These are phyloP conservation scores for Penicillium sp. DNA, from an alignment of 2,329 filamentous ascomycete genomes.

Conservation along the genomic window DNA sequence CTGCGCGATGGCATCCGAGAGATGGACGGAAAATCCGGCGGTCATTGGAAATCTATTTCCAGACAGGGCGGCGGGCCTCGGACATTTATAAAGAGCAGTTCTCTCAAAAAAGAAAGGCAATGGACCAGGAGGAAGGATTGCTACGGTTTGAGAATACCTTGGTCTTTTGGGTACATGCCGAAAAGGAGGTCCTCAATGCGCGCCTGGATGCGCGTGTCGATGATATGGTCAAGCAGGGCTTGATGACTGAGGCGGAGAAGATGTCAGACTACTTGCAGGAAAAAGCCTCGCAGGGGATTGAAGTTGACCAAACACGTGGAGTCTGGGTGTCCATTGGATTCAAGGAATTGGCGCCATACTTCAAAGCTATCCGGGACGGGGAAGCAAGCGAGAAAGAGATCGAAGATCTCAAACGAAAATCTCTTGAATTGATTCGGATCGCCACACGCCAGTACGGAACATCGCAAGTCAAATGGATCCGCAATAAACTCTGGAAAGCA, in stretches of 20 bases:
- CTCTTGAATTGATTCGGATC: conserved; percentile 72
- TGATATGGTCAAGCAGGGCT: conserved; percentile 70
- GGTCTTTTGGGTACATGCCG: conserved; percentile 83
- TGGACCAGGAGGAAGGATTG: conserved; percentile 25
- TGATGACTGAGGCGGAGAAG: conserved; percentile 60
- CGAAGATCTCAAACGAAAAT: conserved; percentile 55
- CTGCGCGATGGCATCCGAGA: conserved; percentile 87
- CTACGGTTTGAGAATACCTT: conserved; percentile 58
- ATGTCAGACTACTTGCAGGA: conserved; percentile 51
- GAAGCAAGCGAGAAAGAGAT: conserved; percentile 41
- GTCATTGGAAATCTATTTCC: conserved; percentile 84
- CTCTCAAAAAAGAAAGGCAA: conserved; percentile 23
- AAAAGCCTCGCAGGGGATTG: conserved; percentile 48
- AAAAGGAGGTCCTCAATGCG: conserved; percentile 62
- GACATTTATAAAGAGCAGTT: conserved; percentile 82
- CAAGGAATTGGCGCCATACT: conserved; percentile 79
- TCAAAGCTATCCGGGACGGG: conserved; percentile 47
- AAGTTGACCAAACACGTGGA: conserved; percentile 71
- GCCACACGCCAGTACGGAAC: conserved; percentile 86
- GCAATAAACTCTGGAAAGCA: conserved; percentile 72
- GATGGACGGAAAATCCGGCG: conserved; percentile 85
- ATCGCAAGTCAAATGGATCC: conserved; percentile 82
- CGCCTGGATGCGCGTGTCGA: conserved; percentile 76
- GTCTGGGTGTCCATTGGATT: conserved; percentile 98
- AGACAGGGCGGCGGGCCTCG: conserved; percentile 76